Evolutionary conservation across 2,329 filamentous ascomycete species (phyloP).

Genomic region (Fusarium luffae): DNA sequence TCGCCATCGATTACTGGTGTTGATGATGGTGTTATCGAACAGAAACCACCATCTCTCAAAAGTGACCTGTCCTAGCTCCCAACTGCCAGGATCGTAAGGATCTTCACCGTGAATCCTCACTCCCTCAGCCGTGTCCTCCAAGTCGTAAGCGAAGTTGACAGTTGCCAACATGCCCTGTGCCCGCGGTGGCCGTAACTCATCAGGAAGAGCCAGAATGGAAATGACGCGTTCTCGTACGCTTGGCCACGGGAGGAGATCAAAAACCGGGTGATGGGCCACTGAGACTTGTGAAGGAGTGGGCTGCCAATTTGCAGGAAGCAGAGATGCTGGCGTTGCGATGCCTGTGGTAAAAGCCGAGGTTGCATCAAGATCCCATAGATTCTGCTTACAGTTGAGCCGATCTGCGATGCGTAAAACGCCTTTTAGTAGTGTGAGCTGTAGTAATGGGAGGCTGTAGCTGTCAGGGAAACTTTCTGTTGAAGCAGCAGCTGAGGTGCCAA

Average conservation of each 20-base stretch:
- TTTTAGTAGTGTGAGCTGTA: slow-evolving; percentile 61
- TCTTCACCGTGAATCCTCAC: slow-evolving; percentile 61
- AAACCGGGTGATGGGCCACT: slow-evolving; percentile 66
- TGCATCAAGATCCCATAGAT: slow-evolving; percentile 59
- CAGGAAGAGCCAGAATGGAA: slow-evolving; percentile 61
- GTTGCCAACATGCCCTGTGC: slow-evolving; percentile 60
- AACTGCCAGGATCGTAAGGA: slow-evolving; percentile 59
- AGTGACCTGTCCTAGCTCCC: slow-evolving; percentile 69
- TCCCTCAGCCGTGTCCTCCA: slow-evolving; percentile 66
- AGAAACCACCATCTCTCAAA: slow-evolving; percentile 71
- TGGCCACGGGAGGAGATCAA: slow-evolving; percentile 70
- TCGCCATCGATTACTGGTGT: slow-evolving; percentile 64
- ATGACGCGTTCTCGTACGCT: slow-evolving; percentile 64
- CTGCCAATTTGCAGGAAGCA: slow-evolving; percentile 60
- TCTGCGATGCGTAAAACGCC: slow-evolving; percentile 60
- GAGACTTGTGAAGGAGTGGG: slow-evolving; percentile 62
- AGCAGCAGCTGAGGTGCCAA: slow-evolving; percentile 33
- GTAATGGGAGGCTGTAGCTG: slow-evolving; percentile 60
- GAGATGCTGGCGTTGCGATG: slow-evolving; percentile 46
- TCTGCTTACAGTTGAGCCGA: slow-evolving; percentile 56
- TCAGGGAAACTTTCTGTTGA: slow-evolving; percentile 53
- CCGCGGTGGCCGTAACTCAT: slow-evolving; percentile 58
- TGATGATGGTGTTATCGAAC: slow-evolving; percentile 64
- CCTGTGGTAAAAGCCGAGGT: slow-evolving; percentile 59
- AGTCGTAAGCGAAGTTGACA: slow-evolving; percentile 64